These are phyloP conservation scores for Coelastrella sp. DNA, from an alignment of 139 green algal genomes.

Conservation along the genomic window DNA sequence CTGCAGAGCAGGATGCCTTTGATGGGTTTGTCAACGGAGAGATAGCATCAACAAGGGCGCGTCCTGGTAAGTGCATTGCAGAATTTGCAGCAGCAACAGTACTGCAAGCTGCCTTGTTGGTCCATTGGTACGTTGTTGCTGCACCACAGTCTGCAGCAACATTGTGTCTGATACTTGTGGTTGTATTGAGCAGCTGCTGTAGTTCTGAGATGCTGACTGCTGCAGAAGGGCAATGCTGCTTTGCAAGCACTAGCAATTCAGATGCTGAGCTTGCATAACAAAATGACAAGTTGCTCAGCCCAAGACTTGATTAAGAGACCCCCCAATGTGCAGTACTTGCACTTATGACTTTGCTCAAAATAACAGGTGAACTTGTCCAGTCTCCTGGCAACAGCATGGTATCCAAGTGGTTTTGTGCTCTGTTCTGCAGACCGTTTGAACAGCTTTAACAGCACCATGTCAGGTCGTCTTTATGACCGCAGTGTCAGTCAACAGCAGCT, in stretches of 20 bases:
- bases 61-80: not conserved
- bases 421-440: slow-evolving; percentile 35
- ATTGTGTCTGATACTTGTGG: too few species aligned
- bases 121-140: not conserved
- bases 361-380: not conserved
- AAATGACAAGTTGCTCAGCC: too few species aligned
- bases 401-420: not conserved
- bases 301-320: too few species aligned
- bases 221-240: too few species aligned
- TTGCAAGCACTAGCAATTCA: too few species aligned
- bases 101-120: not conserved
- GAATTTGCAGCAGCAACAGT: not conserved
- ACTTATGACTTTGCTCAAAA: not conserved
- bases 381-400: not conserved
- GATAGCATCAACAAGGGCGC: not conserved
- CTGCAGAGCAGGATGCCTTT: slow-evolving; percentile 6
- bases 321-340: not conserved
- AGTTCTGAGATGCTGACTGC: too few species aligned
- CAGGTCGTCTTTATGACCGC: slow-evolving; percentile 29
- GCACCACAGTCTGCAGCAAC: too few species aligned
- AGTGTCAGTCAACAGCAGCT: slow-evolving; percentile 42
- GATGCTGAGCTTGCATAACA: too few species aligned
- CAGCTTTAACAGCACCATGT: slow-evolving; percentile 41
- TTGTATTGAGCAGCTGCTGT: too few species aligned
- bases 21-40: slow-evolving; percentile 29